phyloP scores from a whole-genome alignment of 768 basidiomycete species.

The Tricholomella constricta region DNA sequence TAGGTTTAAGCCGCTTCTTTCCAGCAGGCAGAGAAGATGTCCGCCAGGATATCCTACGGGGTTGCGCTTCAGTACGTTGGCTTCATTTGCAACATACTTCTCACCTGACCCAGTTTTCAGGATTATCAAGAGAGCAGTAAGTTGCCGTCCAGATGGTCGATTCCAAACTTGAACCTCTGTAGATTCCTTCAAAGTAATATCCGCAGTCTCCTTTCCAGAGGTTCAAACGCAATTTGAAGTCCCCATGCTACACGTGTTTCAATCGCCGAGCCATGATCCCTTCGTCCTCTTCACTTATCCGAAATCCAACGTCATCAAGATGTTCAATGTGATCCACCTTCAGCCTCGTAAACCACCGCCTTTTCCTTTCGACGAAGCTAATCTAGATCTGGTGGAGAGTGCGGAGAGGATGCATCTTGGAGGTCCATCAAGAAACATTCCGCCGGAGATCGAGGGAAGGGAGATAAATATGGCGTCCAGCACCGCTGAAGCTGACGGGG shows the following conservation, averaged over 20 bases:
- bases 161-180: not conserved
- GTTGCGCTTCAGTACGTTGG: slow-evolving; percentile 59
- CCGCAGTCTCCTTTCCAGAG: slow-evolving; percentile 47
- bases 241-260: slow-evolving; percentile 43
- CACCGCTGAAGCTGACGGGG: slow-evolving; percentile 3
- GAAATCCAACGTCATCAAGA: slow-evolving; percentile 37
- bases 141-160: slow-evolving; percentile 19
- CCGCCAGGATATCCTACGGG: slow-evolving; percentile 44
- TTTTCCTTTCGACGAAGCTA: slow-evolving; percentile 39
- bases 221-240: slow-evolving; percentile 32
- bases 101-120: slow-evolving; percentile 32
- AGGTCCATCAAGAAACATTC: slow-evolving; percentile 3
- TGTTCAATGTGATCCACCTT: slow-evolving; percentile 51
- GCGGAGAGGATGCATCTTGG: slow-evolving; percentile 22
- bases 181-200: slow-evolving; percentile 71
- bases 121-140: slow-evolving; percentile 79
- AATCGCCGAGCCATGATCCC: slow-evolving; percentile 52
- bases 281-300: slow-evolving; percentile 47
- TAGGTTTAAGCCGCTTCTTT: slow-evolving; percentile 66
- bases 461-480: slow-evolving; percentile 15
- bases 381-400: slow-evolving; percentile 15
- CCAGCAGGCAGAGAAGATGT: slow-evolving; percentile 40
- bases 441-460: slow-evolving; percentile 21
- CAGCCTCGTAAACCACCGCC: slow-evolving; percentile 41
- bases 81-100: not conserved